A percentile compares a stretch with the other conserved stretches of the same genome.
These are phyloP conservation scores for Tricholoma sp. DNA, from an alignment of 768 basidiomycete species.

Conservation along the genomic window DNA sequence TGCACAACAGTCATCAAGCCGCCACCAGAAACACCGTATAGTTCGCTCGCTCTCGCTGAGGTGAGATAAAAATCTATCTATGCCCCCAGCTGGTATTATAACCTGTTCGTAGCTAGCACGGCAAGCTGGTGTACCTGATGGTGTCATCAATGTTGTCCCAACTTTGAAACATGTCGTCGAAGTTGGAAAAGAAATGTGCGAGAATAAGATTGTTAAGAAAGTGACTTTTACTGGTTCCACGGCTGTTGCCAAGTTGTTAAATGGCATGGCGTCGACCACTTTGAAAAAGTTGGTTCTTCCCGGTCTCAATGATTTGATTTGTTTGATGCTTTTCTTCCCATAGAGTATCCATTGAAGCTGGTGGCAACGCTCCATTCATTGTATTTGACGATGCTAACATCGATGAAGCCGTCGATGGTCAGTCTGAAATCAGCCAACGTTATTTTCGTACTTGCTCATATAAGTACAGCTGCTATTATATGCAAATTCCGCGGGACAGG, in stretches of 20 bases:
- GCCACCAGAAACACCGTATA: slow-evolving; percentile 92
- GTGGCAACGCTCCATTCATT: slow-evolving; percentile 95
- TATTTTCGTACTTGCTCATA: not conserved
- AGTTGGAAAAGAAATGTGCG: slow-evolving; percentile 94
- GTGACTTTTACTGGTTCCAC: slow-evolving; percentile 91
- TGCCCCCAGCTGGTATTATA: not conserved
- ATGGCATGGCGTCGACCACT: slow-evolving; percentile 67
- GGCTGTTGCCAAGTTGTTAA: slow-evolving; percentile 70
- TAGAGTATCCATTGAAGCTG: slow-evolving; percentile 76
- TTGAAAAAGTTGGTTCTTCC: slow-evolving; percentile 65
- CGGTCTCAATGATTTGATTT: not conserved
- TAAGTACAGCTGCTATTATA: slow-evolving; percentile 50
- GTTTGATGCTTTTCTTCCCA: slow-evolving; percentile 2
- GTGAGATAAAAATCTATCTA: slow-evolving; percentile 29
- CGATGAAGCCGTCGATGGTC: slow-evolving; percentile 85
- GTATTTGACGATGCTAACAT: slow-evolving; percentile 96
- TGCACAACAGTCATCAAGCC: slow-evolving; percentile 96
- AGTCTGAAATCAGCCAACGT: slow-evolving; percentile 9
- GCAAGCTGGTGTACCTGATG: slow-evolving; percentile 91
- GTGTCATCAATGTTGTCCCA: slow-evolving; percentile 92
- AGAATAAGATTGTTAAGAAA: slow-evolving; percentile 82
- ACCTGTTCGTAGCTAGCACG: slow-evolving; percentile 53
- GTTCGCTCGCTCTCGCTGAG: slow-evolving; percentile 87
- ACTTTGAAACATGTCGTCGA: slow-evolving; percentile 78
- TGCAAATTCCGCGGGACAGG: slow-evolving; percentile 81